Evolutionary conservation across 2,329 filamentous ascomycete genomes (phyloP).

Genomic region (Sarocladiaceae sp.): DNA sequence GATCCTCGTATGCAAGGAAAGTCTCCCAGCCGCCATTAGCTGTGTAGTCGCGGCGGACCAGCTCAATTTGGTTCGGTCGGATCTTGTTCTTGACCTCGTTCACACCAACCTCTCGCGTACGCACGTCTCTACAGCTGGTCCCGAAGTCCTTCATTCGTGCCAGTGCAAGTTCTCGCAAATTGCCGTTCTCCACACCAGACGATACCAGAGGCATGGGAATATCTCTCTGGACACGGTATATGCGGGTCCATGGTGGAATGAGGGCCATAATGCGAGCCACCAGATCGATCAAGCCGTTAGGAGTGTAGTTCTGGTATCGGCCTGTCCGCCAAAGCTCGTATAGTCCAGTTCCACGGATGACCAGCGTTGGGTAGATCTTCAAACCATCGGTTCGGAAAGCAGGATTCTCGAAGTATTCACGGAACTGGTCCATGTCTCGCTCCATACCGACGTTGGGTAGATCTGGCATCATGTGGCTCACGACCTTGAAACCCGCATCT

Average conservation of each 20-base stretch:
- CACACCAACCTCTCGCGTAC: conserved; percentile 93
- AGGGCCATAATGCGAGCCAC: conserved; percentile 93
- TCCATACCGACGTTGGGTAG: conserved; percentile 98
- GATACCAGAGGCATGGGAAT: conserved; percentile 99
- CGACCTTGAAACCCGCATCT: conserved; percentile 97
- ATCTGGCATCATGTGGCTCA: conserved; percentile 99
- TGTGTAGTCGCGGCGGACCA: conserved; percentile 86
- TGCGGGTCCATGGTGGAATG: conserved; percentile 94
- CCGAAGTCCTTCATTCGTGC: conserved; percentile 99
- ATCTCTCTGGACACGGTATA: conserved; percentile 96
- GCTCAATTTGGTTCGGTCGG: conserved; percentile 88
- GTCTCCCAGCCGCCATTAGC: conserved; percentile 99
- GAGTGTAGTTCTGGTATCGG: conserved; percentile 97
- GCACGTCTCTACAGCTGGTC: conserved; percentile 91
- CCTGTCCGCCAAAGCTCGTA: conserved; percentile 98
- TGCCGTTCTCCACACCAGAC: conserved; percentile 95
- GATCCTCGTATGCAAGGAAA: conserved; percentile 95
- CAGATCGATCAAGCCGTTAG: conserved; percentile 90
- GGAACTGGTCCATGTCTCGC: conserved; percentile 91
- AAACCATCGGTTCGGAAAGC: conserved; percentile 93
- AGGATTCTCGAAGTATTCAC: conserved; percentile 96
- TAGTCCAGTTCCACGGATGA: conserved; percentile 91
- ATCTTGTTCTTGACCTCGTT: conserved; percentile 99
- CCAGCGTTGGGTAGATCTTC: conserved; percentile 96
- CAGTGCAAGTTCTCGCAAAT: conserved; percentile 84